Evolutionary conservation across 129 eudicot genomes (phyloP), one percentile per base, ranked within the genome.

Genomic region (Flaveria linearis): DNA sequence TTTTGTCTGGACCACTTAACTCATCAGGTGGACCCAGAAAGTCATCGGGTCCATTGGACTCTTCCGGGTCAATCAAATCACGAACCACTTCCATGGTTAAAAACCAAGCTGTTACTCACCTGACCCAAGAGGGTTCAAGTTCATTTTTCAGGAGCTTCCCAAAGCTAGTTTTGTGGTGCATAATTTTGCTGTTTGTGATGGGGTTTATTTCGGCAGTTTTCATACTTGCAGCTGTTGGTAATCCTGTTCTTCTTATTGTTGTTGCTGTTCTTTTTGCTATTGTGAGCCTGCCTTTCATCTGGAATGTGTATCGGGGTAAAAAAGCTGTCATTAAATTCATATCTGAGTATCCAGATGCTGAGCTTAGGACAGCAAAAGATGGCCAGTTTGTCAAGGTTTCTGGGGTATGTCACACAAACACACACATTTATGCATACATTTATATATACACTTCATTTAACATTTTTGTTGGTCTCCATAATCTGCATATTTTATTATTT

Each of bases 11-110:
- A 1, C 97, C 97, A 0, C 86, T 91, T 52, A 91, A 87, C 82
- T 82, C 97, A 36, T 88, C 96, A 0, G 97, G 96, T 18, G 97
- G 89, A 80, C 97, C 92, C 60, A 42, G 97, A 51, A 91, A 91
- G 75, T 84, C 84, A 41, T 91, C 97, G n/a, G 97, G 97, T 28
- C 90, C 95, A 0, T 80, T 91, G 78, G 97, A 91, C 26, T 75
- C 89, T 22, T 77, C 80, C 1, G 86, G 84, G 52, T 85, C 96
- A 1, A 78, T 87, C 69, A 91, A 91, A 71, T 51, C 79, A 60
- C 84, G 82, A 12, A 76, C 69, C 78, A 80, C 69, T 53, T 80
- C 90, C 12, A 75, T 91, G n/a, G 85, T 84, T 26, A 84, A 91
- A 63, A 89, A 91, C 71, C 96, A 82, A 49, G 96, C 97, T 51